Conservation (phyloP, 2,329 filamentous ascomycete species). For the Tricladium varicosporioides region DNA sequence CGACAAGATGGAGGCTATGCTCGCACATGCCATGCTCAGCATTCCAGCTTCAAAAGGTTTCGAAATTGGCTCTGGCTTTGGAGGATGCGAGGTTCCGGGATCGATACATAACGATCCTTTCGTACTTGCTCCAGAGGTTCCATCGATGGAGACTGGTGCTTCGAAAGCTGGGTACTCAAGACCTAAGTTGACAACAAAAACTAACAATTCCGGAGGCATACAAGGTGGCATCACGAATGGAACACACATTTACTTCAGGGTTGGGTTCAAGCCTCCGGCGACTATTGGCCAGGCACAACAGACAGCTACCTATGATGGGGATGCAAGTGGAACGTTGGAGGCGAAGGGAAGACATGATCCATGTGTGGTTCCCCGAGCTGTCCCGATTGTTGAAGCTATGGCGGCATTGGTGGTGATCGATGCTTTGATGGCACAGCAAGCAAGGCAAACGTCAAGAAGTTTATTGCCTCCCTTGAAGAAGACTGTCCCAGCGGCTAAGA, state of each 20-base stretch:
- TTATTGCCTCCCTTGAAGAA: slow-evolving; percentile 42
- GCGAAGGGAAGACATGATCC: slow-evolving; percentile 95
- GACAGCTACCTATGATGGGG: slow-evolving; percentile 76
- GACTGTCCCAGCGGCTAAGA: slow-evolving; percentile 18
- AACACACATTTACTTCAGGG: slow-evolving; percentile 88
- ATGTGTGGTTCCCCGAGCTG: slow-evolving; percentile 77
- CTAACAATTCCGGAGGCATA: slow-evolving; percentile 53
- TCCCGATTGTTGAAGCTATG: slow-evolving; percentile 91
- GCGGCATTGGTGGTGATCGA: slow-evolving; percentile 85
- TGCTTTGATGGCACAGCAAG: slow-evolving; percentile 79
- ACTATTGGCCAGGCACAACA: slow-evolving; percentile 88
- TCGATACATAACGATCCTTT: slow-evolving; percentile 93
- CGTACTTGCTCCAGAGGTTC: slow-evolving; percentile 48
- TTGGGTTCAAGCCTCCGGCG: slow-evolving; percentile 92
- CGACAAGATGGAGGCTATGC: slow-evolving; percentile 88
- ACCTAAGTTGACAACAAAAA: slow-evolving; percentile 71
- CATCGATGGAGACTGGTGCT: slow-evolving; percentile 45
- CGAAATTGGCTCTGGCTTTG: slow-evolving; percentile 91
- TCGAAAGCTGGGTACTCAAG: slow-evolving; percentile 45
- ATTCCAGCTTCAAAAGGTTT: slow-evolving; percentile 96
- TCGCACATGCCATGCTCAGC: slow-evolving; percentile 91
- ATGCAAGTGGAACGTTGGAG: slow-evolving; percentile 70
- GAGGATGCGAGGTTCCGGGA: slow-evolving; percentile 79
- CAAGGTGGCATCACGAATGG: slow-evolving; percentile 13
- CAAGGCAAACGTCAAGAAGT: slow-evolving; percentile 47